A percentile compares a stretch with the other conserved stretches of the same genome.
Evolutionary conservation across 805 yeast species (phyloP).

Genomic region (Pichia pseudocactophila): DNA sequence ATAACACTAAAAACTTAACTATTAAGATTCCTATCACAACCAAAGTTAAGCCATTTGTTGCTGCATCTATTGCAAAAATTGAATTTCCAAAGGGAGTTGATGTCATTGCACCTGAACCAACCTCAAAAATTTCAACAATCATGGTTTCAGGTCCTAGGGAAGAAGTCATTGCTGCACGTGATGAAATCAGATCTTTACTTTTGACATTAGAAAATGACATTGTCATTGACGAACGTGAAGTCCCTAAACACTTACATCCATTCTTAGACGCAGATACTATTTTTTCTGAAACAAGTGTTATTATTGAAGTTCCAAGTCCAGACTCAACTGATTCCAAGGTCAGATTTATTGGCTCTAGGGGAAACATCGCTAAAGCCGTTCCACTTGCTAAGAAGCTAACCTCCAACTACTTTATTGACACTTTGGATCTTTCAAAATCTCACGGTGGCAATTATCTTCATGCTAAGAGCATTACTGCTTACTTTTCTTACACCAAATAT

Average conservation of each 20-base stretch:
- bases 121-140: constrained; percentile 36
- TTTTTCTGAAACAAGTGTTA: constrained; percentile 45
- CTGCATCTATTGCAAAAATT: constrained; percentile 23
- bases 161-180: constrained; percentile 46
- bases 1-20: constrained; percentile 54
- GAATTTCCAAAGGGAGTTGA: constrained; percentile 22
- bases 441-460: constrained; percentile 75
- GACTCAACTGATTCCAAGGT: constrained; percentile 38
- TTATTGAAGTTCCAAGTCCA: constrained; percentile 45
- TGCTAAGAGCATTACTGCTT: constrained; percentile 66
- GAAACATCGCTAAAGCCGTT: constrained; percentile 52
- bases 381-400: constrained; percentile 52
- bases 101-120: constrained; percentile 19
- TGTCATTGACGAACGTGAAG: constrained; percentile 44
- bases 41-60: constrained; percentile 36
- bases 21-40: constrained; percentile 40
- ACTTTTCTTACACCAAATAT: constrained; percentile 44
- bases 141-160: constrained; percentile 66
- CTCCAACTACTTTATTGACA: constrained; percentile 49
- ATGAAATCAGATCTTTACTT: constrained; percentile 38
- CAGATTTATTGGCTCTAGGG: constrained; percentile 52
- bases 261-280: constrained; percentile 52
- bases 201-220: constrained; percentile 37
- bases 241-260: constrained; percentile 63
- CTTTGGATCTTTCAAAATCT: constrained; percentile 79